Percentiles rank a stretch among this genome's conserved stretches.
Conservation (phyloP, 2,329 filamentous ascomycete species). For the Cryphonectria nitschkei region DNA sequence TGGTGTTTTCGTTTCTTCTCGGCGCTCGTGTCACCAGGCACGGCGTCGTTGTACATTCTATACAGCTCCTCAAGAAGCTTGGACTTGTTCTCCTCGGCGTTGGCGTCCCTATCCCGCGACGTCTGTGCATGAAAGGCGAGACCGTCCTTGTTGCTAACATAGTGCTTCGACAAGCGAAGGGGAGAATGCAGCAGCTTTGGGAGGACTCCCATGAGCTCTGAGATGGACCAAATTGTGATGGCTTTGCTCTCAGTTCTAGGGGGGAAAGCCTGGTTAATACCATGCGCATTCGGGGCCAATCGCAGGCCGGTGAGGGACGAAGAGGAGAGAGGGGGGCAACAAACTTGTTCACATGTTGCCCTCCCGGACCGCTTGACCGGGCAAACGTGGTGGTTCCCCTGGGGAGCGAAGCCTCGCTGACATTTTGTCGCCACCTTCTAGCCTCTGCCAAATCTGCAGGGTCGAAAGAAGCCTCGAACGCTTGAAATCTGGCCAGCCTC, state of each 20-base stretch:
- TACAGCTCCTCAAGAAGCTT: constrained; percentile 53
- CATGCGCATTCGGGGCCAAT: not conserved
- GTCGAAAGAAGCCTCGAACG: constrained; percentile 55
- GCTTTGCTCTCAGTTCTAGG: constrained; percentile 63
- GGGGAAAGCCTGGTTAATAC: not conserved
- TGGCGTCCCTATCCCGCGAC: constrained; percentile 54
- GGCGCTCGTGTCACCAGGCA: constrained; percentile 50
- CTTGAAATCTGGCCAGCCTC: constrained; percentile 43
- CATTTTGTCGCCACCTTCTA: constrained; percentile 53
- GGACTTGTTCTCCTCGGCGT: constrained; percentile 55
- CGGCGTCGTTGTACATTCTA: constrained; percentile 50
- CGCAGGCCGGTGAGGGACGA: not conserved
- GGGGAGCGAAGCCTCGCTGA: constrained; percentile 50
- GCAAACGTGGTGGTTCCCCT: constrained; percentile 57
- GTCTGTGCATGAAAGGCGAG: constrained; percentile 60
- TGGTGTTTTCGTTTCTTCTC: constrained; percentile 55
- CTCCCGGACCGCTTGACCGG: constrained; percentile 63
- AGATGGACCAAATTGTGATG: constrained; percentile 55
- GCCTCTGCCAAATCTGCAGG: constrained; percentile 54
- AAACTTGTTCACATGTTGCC: constrained; percentile 67
- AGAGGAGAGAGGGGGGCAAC: constrained; percentile 30
- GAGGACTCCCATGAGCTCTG: constrained; percentile 49
- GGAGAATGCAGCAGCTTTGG: constrained; percentile 51
- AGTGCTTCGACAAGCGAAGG: constrained; percentile 59
- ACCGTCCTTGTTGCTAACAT: constrained; percentile 54